Percentiles rank a stretch among this genome's conserved stretches.
phyloP scores from a whole-genome alignment of 1,284 basidiomycete species.

The Takashimella tepidaria region DNA sequence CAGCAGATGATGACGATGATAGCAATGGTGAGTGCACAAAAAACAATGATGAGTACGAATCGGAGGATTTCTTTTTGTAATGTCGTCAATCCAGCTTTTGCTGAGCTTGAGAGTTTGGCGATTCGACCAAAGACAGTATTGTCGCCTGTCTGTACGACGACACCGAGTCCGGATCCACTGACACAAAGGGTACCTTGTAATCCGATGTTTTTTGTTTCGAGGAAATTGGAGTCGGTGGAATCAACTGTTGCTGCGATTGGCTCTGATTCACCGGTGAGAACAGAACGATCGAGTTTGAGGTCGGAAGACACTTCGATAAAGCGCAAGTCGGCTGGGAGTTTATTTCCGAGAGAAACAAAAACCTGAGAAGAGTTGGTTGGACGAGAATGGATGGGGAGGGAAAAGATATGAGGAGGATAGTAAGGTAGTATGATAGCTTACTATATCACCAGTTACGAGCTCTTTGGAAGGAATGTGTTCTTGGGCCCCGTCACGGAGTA shows the following conservation, averaged over 20 bases:
- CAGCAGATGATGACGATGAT: conserved; percentile 54
- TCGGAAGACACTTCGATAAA: conserved; percentile 53
- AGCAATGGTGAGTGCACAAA: conserved; percentile 54
- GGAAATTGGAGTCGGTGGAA: conserved; percentile 55
- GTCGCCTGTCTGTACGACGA: conserved; percentile 59
- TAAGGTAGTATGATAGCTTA: conserved; percentile 4
- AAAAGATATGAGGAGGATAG: not conserved
- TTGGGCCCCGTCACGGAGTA: conserved; percentile 44
- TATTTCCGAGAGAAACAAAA: conserved; percentile 48
- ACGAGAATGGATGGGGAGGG: not conserved
- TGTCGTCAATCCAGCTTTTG: conserved; percentile 48
- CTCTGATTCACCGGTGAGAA: conserved; percentile 61
- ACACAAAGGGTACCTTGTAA: conserved; percentile 61
- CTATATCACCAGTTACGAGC: conserved; percentile 47
- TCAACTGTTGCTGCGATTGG: conserved; percentile 55
- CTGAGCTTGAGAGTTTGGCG: conserved; percentile 54
- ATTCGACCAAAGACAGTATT: conserved; percentile 59
- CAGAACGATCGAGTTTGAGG: conserved; percentile 58
- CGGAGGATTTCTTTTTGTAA: conserved; percentile 48
- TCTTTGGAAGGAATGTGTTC: conserved; percentile 35
- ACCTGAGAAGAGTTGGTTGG: conserved; percentile 4
- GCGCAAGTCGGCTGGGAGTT: conserved; percentile 54
- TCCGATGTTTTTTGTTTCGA: conserved; percentile 62
- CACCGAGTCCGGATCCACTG: conserved; percentile 57
- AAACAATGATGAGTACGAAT: conserved; percentile 50